Evolutionary conservation across 2,329 filamentous ascomycete genomes (phyloP).

Genomic region (Truncatella angustata): DNA sequence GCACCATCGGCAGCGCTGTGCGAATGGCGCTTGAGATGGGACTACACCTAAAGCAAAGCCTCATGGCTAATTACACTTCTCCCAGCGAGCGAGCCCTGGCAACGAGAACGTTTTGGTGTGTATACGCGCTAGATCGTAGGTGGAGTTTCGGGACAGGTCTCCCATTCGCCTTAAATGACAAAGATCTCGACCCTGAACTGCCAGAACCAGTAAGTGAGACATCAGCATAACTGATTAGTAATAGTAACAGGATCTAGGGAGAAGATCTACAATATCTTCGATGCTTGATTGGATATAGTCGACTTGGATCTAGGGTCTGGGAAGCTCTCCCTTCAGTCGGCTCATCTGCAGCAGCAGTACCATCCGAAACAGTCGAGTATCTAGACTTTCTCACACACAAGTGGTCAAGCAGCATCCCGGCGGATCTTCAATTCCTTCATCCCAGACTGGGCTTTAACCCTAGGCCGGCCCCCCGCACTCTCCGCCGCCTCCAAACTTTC

Average conservation of each 20-base stretch:
- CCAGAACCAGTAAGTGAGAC: background rate
- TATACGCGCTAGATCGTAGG: background rate
- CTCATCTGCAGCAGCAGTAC: background rate
- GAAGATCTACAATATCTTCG: background rate
- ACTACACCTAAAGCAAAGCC: background rate
- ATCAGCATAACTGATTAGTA: no score
- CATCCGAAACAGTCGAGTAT: background rate
- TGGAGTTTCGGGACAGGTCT: constrained; percentile 2
- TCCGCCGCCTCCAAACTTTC: background rate
- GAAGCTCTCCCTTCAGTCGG: background rate
- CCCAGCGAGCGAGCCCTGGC: background rate
- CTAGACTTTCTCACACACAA: constrained; percentile 1
- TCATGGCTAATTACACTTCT: background rate
- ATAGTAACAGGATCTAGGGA: background rate
- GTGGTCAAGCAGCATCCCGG: background rate
- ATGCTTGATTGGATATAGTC: background rate
- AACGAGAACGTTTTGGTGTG: background rate
- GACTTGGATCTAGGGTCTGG: background rate
- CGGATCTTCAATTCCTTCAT: background rate
- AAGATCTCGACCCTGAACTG: background rate
- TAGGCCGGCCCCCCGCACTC: background rate
- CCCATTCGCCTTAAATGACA: background rate
- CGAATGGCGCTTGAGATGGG: background rate
- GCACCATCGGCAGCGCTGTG: background rate
- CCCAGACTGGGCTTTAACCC: background rate